Conservation (phyloP, 2,329 filamentous ascomycete genomes). For the Diaporthe nobilis region DNA sequence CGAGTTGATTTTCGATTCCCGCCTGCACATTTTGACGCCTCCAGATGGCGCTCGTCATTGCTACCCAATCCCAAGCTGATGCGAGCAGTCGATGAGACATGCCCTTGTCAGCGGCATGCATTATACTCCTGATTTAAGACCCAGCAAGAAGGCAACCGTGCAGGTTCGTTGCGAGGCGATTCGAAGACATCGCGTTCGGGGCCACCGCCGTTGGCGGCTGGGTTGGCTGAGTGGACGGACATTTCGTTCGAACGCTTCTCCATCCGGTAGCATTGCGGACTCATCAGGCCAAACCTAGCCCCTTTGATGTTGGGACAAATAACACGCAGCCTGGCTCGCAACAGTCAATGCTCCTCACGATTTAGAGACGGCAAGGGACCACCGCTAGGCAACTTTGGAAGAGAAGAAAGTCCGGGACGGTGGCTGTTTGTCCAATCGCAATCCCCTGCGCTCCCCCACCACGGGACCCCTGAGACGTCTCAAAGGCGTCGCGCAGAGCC, state of each 20-base stretch:
- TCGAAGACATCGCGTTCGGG: background rate
- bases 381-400: background rate
- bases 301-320: constrained; percentile 6
- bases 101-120: background rate
- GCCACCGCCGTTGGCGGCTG: background rate
- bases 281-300: constrained; percentile 20
- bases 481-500: constrained; percentile 42
- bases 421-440: constrained; percentile 25
- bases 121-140: background rate
- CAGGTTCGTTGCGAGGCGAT: background rate
- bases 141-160: background rate
- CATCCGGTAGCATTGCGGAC: background rate
- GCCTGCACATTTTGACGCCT: background rate
- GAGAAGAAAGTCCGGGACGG: background rate
- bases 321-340: background rate
- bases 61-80: background rate
- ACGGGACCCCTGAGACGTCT: constrained; percentile 41
- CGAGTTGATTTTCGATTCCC: background rate
- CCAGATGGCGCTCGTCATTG: background rate
- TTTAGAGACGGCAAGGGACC: background rate
- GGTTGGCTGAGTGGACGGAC: background rate
- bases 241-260: background rate
- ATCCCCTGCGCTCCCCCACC: constrained; percentile 30
- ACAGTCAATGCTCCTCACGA: background rate
- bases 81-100: background rate